Percentiles rank a stretch among this genome's conserved stretches.
phyloP scores from a whole-genome alignment of 768 basidiomycete species.

The Daedalea quercina region DNA sequence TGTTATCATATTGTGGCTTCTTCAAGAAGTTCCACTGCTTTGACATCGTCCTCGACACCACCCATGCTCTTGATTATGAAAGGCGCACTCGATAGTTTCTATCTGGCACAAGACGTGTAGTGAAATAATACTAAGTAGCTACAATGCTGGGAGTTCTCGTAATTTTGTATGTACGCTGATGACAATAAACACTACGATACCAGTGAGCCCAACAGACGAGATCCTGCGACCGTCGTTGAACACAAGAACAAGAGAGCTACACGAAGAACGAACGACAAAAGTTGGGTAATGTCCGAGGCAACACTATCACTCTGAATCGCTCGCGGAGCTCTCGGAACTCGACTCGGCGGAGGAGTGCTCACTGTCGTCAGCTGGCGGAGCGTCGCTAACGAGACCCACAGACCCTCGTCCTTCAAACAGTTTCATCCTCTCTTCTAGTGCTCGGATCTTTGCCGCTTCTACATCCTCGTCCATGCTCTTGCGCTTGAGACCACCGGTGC shows the following conservation, averaged over 20 bases:
- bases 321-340: slow-evolving; percentile 77
- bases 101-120: slow-evolving; percentile 10
- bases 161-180: slow-evolving; percentile 23
- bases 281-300: background rate
- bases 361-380: slow-evolving; percentile 46
- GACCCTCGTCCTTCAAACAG: slow-evolving; percentile 53
- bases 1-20: no score
- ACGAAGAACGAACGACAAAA: background rate
- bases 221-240: slow-evolving; percentile 1
- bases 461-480: slow-evolving; percentile 97
- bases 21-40: no score
- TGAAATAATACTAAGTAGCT: slow-evolving; percentile 21
- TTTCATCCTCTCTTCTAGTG: slow-evolving; percentile 82
- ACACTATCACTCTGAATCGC: slow-evolving; percentile 70
- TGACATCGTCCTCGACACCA: no score
- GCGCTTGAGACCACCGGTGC: slow-evolving; percentile 85
- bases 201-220: background rate
- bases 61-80: no score
- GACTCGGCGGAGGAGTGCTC: slow-evolving; percentile 78
- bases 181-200: background rate
- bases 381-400: slow-evolving; percentile 22
- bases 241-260: slow-evolving; percentile 1
- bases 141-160: slow-evolving; percentile 22
- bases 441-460: slow-evolving; percentile 91
- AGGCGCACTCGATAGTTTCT: no score